Evolutionary conservation across 352 stramenopile species (phyloP), one percentile per base, ranked within the genome.

Genomic region (Phytophthora tentaculata): DNA sequence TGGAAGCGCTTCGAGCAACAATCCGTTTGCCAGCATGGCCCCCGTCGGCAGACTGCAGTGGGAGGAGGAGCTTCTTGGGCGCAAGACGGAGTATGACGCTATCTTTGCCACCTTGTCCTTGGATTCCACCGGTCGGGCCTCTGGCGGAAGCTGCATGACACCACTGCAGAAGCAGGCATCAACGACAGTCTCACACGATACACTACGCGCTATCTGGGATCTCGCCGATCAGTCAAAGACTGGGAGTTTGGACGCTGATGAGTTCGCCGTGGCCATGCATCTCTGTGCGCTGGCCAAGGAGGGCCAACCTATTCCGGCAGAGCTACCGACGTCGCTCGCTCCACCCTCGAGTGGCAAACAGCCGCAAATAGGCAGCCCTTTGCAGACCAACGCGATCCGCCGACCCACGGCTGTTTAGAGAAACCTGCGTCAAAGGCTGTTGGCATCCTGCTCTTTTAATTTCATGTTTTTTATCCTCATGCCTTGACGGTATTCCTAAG

Each of bases 191-290:
- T 71, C 80, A 9, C 74, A 94, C 44, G 79, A 96, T 26, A 81
- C 79, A 50, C 76, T 95, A 57, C 95, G 92, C 54, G 64, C 73
- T 22, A 95, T 98, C 62, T 98, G 93, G 93, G 86, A 97, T 55
- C 79, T 98, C 22, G 84, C 88, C 4, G 94, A 98, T 65, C 78
- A 96, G 37, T 91, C 97, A 66, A 94, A 94, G 20, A 81, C 95
- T 64, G 94, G 94, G 10, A 88, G 74, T 64, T 64, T 98, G 29
- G 92, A 98, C 75, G 79, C 76, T 7, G 87, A 97, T 48, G 82
- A 98, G 71, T 98, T 98, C 62, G 90, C 93, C 2, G 73, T 98
- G 22, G 90, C 90, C 23, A 97, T 98, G 90, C 93, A 96, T 60
- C 71, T 98, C 16, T 90, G 89, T 53, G 56, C 77, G 16, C 81